Conservation (phyloP, 225 moss, liverwort and hornwort species). For the Takakia lepidozioides region DNA sequence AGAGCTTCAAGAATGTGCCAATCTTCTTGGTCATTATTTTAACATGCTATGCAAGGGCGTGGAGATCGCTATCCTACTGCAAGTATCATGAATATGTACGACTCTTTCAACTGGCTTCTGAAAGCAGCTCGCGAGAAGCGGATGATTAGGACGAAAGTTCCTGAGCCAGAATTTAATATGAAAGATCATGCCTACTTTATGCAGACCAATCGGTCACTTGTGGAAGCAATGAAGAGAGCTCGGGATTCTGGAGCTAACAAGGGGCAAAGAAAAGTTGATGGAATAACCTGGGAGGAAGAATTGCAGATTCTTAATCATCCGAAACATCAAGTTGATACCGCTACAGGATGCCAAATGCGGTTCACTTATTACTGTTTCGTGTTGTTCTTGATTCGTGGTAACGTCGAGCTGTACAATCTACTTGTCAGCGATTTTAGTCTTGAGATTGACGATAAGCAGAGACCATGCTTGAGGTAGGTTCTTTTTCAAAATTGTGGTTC, state of each 20-base stretch:
- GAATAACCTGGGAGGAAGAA: not conserved
- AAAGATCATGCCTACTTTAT: not conserved
- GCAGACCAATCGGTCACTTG: not conserved
- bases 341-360: not conserved
- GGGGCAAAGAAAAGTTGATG: not conserved
- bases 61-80: not conserved
- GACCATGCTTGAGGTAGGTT: not conserved
- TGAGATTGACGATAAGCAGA: not conserved
- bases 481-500: not conserved
- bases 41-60: not conserved
- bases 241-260: not conserved
- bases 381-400: not conserved
- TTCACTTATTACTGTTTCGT: constrained; percentile 1
- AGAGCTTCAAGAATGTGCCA: no score
- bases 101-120: not conserved
- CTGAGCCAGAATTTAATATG: not conserved
- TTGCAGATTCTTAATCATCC: not conserved
- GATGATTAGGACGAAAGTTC: not conserved
- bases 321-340: not conserved
- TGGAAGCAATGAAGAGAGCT: not conserved
- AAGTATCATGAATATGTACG: not conserved
- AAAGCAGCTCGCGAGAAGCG: not conserved
- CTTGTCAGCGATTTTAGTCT: not conserved
- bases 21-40: not conserved
- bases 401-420: not conserved